Percentiles rank a stretch among this genome's conserved stretches.
Conservation (phyloP, 768 basidiomycete genomes). For the Imleria badia region DNA sequence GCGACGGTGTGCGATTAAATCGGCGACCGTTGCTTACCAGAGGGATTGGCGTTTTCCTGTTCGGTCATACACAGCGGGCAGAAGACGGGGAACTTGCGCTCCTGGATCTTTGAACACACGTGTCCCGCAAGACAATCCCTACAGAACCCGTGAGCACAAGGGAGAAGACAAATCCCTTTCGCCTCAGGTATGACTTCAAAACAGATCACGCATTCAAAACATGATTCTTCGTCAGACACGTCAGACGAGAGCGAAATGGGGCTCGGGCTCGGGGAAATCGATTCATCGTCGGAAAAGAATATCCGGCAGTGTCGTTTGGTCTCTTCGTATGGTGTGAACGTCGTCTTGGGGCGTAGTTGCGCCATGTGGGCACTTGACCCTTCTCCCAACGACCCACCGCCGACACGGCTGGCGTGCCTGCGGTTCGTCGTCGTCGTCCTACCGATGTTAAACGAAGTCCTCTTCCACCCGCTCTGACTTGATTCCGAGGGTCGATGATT, state of each 20-base stretch:
- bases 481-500: not conserved
- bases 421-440: not conserved
- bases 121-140: conserved; percentile 48
- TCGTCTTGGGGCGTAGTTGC: not conserved
- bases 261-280: not conserved
- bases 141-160: conserved; percentile 56
- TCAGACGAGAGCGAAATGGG: not conserved
- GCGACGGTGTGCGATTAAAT: not conserved
- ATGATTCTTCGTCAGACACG: conserved; percentile 7
- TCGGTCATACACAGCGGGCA: conserved; percentile 57
- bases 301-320: conserved; percentile 27
- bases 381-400: not conserved
- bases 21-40: conserved; percentile 27
- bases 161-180: conserved; percentile 37
- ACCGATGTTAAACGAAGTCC: not conserved
- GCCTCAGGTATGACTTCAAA: conserved; percentile 45
- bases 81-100: conserved; percentile 54
- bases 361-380: not conserved
- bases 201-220: conserved; percentile 57
- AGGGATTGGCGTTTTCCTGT: conserved; percentile 25
- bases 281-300: conserved; percentile 20
- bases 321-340: conserved; percentile 17
- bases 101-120: conserved; percentile 45
- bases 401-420: not conserved
- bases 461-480: not conserved